Base-by-base conservation (phyloP, 257 asterid species). In the Nyctanthes arbortristis region DNA sequence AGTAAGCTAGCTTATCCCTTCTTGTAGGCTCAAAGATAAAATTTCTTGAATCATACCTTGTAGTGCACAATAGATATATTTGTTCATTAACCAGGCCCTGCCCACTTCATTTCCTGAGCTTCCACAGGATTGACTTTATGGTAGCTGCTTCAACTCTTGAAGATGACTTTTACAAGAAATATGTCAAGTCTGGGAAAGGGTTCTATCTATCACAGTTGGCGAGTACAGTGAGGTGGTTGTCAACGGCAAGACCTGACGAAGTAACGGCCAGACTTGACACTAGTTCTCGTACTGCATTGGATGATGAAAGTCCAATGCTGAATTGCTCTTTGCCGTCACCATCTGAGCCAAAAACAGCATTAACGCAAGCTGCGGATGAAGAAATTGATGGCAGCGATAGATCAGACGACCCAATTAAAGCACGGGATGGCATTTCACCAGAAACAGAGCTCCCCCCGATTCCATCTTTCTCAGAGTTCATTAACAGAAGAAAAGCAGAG, bases 161-260 rank as follows among this genome's bases (percentile, higher is more conserved):
- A 75, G 80, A 77, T 2, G 92, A 87, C 62, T 88, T 96, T 84
- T 87, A 77, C 67, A 71, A 61, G 69, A 93, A 88, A 74, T 93
- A 82, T 14, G 85, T 76, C 60, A 93, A 81, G 71, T 79, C 83
- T 22, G 90, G 97, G 47, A 93, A 93, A 1, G 76, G 96, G 1
- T 78, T 87, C 76, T 93, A 93, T 79, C 78, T 87, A 72, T 93
- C 98, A 14, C 91, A 87, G 85, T 70, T 90, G 80, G 93, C 88
- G 31, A 88, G 96, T 68, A 82, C 78, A 1, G 78, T 80, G 61
- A 82, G 98, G 77, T 90, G 97, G 98, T 75, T 93, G 73, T 84
- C 96, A 32, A 78, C 91, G 11, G 95, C 89, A 12, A 82, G 69
- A 64, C 73, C 82, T 3, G 80, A 45, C 14, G 94, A 93, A 58